Conservation (phyloP, 192 early-diverging fungal species). For the Linnemannia hyalina region DNA sequence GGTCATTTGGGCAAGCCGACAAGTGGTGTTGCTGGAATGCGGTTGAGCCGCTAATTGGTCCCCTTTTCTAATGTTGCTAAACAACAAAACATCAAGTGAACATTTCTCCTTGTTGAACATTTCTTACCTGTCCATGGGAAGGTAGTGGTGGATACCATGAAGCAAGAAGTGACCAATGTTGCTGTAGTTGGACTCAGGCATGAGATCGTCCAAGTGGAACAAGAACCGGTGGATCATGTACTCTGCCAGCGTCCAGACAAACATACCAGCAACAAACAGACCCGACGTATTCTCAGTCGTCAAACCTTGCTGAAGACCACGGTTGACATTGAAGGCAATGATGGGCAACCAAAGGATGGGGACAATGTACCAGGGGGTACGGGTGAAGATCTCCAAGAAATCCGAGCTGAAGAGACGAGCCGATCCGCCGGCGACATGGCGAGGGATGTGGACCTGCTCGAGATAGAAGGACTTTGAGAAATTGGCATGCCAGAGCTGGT, state of each 20-base stretch:
- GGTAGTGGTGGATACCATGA: constrained; percentile 94
- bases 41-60: not conserved
- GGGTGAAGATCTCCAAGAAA: constrained; percentile 81
- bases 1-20: not conserved
- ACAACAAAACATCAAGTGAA: not conserved
- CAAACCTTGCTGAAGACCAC: constrained; percentile 6
- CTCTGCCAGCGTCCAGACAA: constrained; percentile 88
- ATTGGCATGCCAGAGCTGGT: constrained; percentile 78
- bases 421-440: constrained; percentile 73
- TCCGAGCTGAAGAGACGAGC: constrained; percentile 87
- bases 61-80: not conserved
- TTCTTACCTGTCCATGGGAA: constrained; percentile 91
- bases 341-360: constrained; percentile 88
- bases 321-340: constrained; percentile 38
- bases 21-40: not conserved
- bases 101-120: not conserved
- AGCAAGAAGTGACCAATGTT: constrained; percentile 87
- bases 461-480: constrained; percentile 88
- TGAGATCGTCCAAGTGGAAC: constrained; percentile 88
- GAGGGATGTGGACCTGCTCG: constrained; percentile 89
- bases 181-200: constrained; percentile 83
- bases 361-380: constrained; percentile 91
- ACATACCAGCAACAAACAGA: constrained; percentile 74
- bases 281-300: constrained; percentile 51
- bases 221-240: constrained; percentile 91